Conservation (phyloP, 108 stramenopile species). For the Conticribra guillardii region DNA sequence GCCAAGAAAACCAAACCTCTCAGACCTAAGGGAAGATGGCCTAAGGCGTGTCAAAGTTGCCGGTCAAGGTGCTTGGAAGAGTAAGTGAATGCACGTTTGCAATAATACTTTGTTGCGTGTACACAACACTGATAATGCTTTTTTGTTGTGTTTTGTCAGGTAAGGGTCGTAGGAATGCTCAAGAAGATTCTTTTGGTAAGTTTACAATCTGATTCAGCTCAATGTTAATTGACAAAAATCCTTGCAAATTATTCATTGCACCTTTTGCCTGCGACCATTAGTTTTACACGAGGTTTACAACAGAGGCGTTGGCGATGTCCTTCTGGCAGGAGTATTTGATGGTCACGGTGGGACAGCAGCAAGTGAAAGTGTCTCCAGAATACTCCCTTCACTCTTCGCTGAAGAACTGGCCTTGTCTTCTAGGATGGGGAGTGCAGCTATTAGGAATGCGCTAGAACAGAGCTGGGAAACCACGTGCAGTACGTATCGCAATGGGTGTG, state of each 20-base stretch:
- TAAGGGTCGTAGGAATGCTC: slow-evolving; percentile 66
- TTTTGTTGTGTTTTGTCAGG: too few species aligned
- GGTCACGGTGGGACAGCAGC: slow-evolving; percentile 82
- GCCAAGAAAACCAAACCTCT: not conserved
- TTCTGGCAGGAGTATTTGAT: slow-evolving; percentile 82
- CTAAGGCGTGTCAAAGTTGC: slow-evolving; percentile 31
- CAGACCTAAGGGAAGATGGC: slow-evolving; percentile 13
- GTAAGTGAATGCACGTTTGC: too few species aligned
- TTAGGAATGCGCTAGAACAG: slow-evolving; percentile 45
- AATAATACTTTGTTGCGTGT: too few species aligned
- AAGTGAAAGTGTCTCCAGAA: slow-evolving; percentile 53
- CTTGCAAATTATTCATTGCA: not conserved
- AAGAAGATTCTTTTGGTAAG: slow-evolving; percentile 80
- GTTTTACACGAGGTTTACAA: slow-evolving; percentile 71
- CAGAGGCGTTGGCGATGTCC: slow-evolving; percentile 52
- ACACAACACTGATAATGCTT: too few species aligned
- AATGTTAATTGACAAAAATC: not conserved
- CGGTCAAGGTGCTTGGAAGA: slow-evolving; percentile 78
- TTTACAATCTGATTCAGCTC: not conserved
- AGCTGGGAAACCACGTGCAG: slow-evolving; percentile 63
- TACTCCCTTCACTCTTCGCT: slow-evolving; percentile 58
- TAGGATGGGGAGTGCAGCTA: slow-evolving; percentile 2
- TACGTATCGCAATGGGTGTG: slow-evolving; percentile 65
- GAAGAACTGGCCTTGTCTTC: slow-evolving; percentile 45
- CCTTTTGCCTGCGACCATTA: slow-evolving; percentile 4